phyloP scores from a whole-genome alignment of 805 yeast genomes.

The Ogataea ganodermae region DNA sequence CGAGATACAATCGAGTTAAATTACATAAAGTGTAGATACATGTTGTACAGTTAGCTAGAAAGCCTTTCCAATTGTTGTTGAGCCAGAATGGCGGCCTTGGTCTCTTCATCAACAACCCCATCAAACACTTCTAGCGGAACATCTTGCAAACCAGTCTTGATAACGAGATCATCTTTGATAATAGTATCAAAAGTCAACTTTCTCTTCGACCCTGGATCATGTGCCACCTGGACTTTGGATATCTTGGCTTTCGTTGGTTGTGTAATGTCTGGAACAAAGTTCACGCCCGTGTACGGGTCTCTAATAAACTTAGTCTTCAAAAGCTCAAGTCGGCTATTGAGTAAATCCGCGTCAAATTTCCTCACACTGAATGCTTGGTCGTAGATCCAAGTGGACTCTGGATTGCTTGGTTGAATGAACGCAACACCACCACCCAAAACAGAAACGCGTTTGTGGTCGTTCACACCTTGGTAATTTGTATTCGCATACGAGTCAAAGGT shows the following conservation, averaged over 20 bases:
- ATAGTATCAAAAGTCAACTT: constrained; percentile 51
- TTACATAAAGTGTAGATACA: not conserved
- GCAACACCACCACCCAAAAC: constrained; percentile 24
- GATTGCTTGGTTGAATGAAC: constrained; percentile 31
- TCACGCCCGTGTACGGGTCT: constrained; percentile 84
- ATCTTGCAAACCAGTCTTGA: constrained; percentile 65
- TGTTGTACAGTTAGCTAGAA: not conserved
- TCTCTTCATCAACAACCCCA: constrained; percentile 57
- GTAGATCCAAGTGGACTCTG: constrained; percentile 74
- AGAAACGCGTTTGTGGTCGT: constrained; percentile 24
- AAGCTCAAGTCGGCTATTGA: constrained; percentile 56
- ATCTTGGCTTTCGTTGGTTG: constrained; percentile 60
- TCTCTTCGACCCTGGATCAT: constrained; percentile 23
- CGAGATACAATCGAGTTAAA: not conserved
- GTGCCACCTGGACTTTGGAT: constrained; percentile 32
- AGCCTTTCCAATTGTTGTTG: constrained; percentile 56
- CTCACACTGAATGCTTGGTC: constrained; percentile 81
- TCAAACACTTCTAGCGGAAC: constrained; percentile 62
- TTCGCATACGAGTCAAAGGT: constrained; percentile 29
- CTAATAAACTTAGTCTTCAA: constrained; percentile 57
- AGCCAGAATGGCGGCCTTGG: constrained; percentile 57
- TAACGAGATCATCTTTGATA: constrained; percentile 36
- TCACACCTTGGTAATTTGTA: constrained; percentile 16
- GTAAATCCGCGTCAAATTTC: constrained; percentile 64
- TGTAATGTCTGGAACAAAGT: constrained; percentile 69